Percentiles rank a stretch among this genome's conserved stretches.
phyloP scores from a whole-genome alignment of 441 rosid genomes.

The Euphorbia celastroides region DNA sequence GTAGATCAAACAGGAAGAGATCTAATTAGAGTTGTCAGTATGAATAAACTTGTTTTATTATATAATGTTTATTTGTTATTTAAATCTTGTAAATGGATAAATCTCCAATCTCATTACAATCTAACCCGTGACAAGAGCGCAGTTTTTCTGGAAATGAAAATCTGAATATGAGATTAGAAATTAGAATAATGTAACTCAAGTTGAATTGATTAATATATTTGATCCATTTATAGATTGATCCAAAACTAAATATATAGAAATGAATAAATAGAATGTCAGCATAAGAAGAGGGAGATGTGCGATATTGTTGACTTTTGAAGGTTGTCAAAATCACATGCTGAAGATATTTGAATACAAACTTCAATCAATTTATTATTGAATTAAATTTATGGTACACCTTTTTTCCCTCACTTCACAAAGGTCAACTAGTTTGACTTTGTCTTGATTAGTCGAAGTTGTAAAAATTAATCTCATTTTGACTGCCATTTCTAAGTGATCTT shows the following conservation, averaged over 20 bases:
- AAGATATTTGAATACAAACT: background rate
- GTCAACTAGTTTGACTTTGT: constrained; percentile 23
- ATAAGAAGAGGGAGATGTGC: constrained; percentile 1
- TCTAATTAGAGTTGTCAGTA: no score
- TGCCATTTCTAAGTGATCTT: background rate
- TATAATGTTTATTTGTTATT: no score
- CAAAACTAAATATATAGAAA: background rate
- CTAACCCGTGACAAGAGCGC: no score
- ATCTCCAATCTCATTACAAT: no score
- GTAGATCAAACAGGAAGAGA: no score
- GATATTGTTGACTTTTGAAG: constrained; percentile 20
- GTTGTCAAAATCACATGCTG: constrained; percentile 18
- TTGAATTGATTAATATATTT: no score
- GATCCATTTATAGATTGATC: background rate
- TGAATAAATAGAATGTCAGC: constrained; percentile 17
- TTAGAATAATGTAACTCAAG: background rate
- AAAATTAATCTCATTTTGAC: constrained; percentile 21
- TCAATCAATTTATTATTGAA: background rate
- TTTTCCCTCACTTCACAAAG: background rate
- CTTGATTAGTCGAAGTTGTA: background rate
- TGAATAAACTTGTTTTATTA: background rate
- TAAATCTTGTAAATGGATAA: background rate
- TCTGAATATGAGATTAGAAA: no score
- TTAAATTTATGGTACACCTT: constrained; percentile 2
- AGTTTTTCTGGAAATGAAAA: no score